These are phyloP conservation scores for Corymbia citriodora DNA, from an alignment of 441 rosid genomes.

Conservation along the genomic window DNA sequence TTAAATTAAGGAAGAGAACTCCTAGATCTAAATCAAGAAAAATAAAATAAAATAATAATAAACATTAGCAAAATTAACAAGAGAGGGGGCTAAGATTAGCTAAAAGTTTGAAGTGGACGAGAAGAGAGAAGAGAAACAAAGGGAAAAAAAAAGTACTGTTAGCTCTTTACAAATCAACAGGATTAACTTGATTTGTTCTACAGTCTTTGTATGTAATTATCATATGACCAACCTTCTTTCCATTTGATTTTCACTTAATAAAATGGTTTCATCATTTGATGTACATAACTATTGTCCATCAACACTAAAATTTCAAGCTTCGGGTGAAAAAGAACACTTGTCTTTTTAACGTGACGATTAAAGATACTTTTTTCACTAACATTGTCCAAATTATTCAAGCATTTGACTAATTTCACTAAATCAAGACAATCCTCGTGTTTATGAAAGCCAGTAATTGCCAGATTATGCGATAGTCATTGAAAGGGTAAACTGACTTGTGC, in stretches of 20 bases:
- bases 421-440: rapidly evolving
- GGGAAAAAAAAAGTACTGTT: not conserved
- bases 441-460: rapidly evolving
- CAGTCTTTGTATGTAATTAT: not conserved
- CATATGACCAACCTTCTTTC: not conserved
- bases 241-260: not conserved
- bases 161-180: not conserved
- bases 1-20: no score
- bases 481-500: not conserved
- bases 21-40: rapidly evolving
- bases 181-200: not conserved
- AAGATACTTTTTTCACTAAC: rapidly evolving
- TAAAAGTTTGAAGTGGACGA: not conserved
- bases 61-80: not conserved
- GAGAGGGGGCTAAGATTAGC: not conserved
- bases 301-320: not conserved
- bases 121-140: not conserved
- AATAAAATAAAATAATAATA: no score
- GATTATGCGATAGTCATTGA: not conserved
- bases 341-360: rapidly evolving
- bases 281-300: not conserved
- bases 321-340: rapidly evolving
- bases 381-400: rapidly evolving
- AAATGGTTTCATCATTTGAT: not conserved
- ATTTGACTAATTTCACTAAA: not conserved